Base-by-base conservation (phyloP, 768 basidiomycete genomes). In the Tylopilus intermedius region DNA sequence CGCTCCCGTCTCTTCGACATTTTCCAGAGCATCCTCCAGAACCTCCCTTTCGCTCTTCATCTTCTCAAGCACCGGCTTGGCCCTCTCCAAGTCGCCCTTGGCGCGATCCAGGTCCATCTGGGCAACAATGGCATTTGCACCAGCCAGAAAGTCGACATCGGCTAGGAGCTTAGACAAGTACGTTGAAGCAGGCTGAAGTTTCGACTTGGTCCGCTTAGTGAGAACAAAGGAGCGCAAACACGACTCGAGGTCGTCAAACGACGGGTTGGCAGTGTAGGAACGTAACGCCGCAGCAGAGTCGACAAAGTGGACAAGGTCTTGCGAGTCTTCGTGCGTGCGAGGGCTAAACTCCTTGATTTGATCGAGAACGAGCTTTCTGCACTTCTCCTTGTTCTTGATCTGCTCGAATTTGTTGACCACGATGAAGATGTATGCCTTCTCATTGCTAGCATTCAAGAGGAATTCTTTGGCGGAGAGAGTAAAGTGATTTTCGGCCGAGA, bases 341-440 rank as follows among this genome's bases (percentile, higher is more conserved):
- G 96, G 95, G 63, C 88, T 92, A 60, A 98, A 80, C 59, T 88
- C 80, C 66, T 83, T 88, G 77, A 99, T 92, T 70, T 98, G 95
- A 54, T 98, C 94, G 26, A 96, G 79, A 42, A 99, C 88, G 30
- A 85, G 71, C 39, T 90, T 79, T 62, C 83, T 81, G 71, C 96
- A 98, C 69, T 91, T 87, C 45, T 88, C 90, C 75, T 97, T 96
- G 76, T 97, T 90, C 67, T 84, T 82, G 72, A 98, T 95, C 67
- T 91, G 88, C 62, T 92, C 93, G 67, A 86, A 99, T 69, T 94
- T 93, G 80, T 99, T 99, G 68, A 97, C 95, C 50, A 98, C 96
- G 66, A 98, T 88, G 76, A 99, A 99, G 45, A 99, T 75, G 67
- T 94, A 95, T 0, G 95, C 93, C 76, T 98, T 98, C 74, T 99